Evolutionary conservation across 805 yeast species (phyloP).

Genomic region (Ogataea pilisensis): DNA sequence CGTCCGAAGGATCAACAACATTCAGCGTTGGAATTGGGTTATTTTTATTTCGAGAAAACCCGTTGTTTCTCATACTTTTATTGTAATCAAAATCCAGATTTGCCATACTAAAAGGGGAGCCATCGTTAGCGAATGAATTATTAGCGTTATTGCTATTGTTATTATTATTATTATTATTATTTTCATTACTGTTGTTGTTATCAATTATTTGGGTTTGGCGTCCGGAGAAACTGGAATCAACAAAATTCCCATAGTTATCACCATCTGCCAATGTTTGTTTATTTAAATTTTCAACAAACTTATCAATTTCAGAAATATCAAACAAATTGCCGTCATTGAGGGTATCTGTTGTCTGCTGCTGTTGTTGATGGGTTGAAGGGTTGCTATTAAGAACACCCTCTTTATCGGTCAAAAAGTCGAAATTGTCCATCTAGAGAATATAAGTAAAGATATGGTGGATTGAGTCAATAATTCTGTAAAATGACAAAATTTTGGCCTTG

Average conservation of each 20-base stretch:
- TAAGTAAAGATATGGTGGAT: too few species aligned
- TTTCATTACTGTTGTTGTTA: background rate
- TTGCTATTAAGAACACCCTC: slow-evolving; percentile 3
- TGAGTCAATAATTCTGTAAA: too few species aligned
- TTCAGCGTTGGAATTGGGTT: slow-evolving; percentile 8
- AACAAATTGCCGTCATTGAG: background rate
- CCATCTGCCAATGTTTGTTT: slow-evolving; percentile 1
- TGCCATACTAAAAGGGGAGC: slow-evolving; percentile 13
- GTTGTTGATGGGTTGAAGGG: slow-evolving; percentile 1
- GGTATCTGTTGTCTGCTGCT: background rate
- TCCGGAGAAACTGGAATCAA: background rate
- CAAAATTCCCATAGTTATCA: background rate
- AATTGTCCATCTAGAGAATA: slow-evolving; percentile 11
- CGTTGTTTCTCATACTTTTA: slow-evolving; percentile 1
- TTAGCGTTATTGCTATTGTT: background rate
- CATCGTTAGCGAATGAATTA: background rate
- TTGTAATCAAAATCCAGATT: slow-evolving; percentile 11
- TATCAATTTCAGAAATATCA: slow-evolving; percentile 14
- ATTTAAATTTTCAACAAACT: slow-evolving; percentile 13
- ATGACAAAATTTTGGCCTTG: too few species aligned
- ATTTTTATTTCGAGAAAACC: background rate
- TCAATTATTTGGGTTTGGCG: background rate
- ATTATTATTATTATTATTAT: background rate
- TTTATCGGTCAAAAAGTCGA: slow-evolving; percentile 14
- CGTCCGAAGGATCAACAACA: slow-evolving; percentile 14